Conservation (phyloP, 805 yeast genomes). For the Myxozyma vanderwaltii region DNA sequence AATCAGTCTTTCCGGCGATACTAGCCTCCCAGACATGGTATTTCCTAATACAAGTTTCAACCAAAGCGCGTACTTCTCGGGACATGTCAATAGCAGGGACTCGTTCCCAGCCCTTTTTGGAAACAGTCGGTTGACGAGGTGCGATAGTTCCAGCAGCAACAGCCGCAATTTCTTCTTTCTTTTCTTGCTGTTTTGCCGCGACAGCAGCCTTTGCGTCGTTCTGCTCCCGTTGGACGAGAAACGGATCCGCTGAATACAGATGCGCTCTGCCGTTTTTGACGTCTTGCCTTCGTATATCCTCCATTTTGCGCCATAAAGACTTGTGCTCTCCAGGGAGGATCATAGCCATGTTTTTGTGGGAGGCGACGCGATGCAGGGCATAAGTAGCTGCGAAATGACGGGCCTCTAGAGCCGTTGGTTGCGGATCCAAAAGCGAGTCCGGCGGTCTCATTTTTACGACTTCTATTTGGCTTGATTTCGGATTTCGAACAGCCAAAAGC, state of each 20-base stretch:
- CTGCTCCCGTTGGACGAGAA: slow-evolving; percentile 63
- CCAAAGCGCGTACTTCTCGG: slow-evolving; percentile 59
- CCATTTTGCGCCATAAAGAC: slow-evolving; percentile 74
- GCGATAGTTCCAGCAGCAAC: slow-evolving; percentile 14
- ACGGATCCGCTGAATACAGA: slow-evolving; percentile 73
- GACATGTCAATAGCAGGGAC: slow-evolving; percentile 71
- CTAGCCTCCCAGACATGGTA: slow-evolving; percentile 39
- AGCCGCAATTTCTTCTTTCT: slow-evolving; percentile 15
- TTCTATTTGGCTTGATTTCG: slow-evolving; percentile 73
- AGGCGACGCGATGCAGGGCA: slow-evolving; percentile 75
- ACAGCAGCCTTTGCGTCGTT: slow-evolving; percentile 51
- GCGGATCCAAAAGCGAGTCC: slow-evolving; percentile 56
- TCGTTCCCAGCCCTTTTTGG: slow-evolving; percentile 65
- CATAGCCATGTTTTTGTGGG: slow-evolving; percentile 81
- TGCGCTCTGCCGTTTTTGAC: slow-evolving; percentile 53
- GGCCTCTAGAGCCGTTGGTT: slow-evolving; percentile 84
- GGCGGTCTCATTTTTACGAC: slow-evolving; percentile 57
- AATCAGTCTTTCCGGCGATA: neutral
- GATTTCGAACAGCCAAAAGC: slow-evolving; percentile 69
- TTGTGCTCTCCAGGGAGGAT: slow-evolving; percentile 82
- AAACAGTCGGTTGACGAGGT: neutral
- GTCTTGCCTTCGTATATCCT: slow-evolving; percentile 57
- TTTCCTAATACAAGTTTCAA: slow-evolving; percentile 59
- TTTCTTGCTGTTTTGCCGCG: slow-evolving; percentile 11
- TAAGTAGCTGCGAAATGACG: slow-evolving; percentile 89